Conservation (phyloP, 768 basidiomycete genomes). For the Lactifluus echinatus region DNA sequence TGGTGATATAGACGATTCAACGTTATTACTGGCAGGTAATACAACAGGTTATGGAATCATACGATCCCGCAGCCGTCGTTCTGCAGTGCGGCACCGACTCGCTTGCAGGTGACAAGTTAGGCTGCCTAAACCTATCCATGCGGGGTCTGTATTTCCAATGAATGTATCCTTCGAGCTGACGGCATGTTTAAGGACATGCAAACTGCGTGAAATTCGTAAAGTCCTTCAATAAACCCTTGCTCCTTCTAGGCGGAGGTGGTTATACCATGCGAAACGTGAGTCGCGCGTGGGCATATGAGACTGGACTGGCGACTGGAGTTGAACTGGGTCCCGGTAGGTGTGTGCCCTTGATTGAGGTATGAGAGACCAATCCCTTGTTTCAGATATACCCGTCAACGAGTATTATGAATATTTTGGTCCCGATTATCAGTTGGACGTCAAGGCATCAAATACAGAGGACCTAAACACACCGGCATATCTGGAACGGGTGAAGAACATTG, state of each 20-base stretch:
- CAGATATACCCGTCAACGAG: constrained; percentile 96
- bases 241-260: constrained; percentile 93
- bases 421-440: constrained; percentile 92
- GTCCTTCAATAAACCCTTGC: constrained; percentile 88
- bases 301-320: constrained; percentile 94
- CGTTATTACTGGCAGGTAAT: constrained; percentile 58
- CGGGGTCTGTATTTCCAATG: constrained; percentile 40
- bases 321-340: constrained; percentile 73
- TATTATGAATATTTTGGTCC: constrained; percentile 99
- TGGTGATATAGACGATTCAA: background rate
- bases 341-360: constrained; percentile 2
- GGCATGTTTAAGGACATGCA: constrained; percentile 67
- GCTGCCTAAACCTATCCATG: constrained; percentile 96
- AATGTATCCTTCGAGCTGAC: background rate
- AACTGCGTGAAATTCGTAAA: constrained; percentile 97
- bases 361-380: background rate
- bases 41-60: constrained; percentile 86
- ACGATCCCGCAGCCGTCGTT: constrained; percentile 90
- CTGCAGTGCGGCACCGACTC: constrained; percentile 98
- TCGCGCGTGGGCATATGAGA: constrained; percentile 96
- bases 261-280: constrained; percentile 99
- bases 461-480: constrained; percentile 90
- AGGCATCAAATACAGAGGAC: constrained; percentile 90
- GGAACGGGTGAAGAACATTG: constrained; percentile 85
- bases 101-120: constrained; percentile 90